These are phyloP conservation scores for Komagataella pastoris DNA, from an alignment of 805 yeast species.

Conservation along the genomic window DNA sequence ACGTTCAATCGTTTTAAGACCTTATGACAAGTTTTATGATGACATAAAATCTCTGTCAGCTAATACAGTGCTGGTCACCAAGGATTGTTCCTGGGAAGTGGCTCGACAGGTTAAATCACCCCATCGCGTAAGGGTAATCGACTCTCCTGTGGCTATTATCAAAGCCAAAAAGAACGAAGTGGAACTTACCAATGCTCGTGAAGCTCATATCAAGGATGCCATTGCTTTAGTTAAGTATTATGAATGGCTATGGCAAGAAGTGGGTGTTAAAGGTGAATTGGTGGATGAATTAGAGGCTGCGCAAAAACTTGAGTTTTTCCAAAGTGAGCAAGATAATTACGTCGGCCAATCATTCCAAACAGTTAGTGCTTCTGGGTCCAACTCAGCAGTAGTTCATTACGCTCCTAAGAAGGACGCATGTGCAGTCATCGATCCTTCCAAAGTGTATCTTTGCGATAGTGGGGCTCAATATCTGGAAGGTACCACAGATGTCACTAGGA, in stretches of 20 bases:
- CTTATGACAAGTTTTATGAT: conserved; percentile 32
- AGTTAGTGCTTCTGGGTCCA: conserved; percentile 64
- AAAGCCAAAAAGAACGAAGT: conserved; percentile 66
- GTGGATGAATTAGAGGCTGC: conserved; percentile 50
- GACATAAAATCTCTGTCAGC: conserved; percentile 24
- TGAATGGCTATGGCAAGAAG: conserved; percentile 68
- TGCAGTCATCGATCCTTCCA: conserved; percentile 47
- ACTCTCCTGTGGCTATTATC: conserved; percentile 32
- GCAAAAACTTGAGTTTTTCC: conserved; percentile 33
- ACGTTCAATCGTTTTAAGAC: conserved; percentile 27
- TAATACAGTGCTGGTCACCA: conserved; percentile 8
- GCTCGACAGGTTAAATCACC: conserved; percentile 22
- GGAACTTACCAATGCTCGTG: conserved; percentile 59
- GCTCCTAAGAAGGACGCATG: conserved; percentile 49
- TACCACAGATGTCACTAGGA: conserved; percentile 92
- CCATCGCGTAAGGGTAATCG: conserved; percentile 23
- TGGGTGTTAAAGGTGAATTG: conserved; percentile 24
- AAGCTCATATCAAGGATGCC: conserved; percentile 79
- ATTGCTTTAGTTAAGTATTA: conserved; percentile 59
- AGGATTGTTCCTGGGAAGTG: conserved; percentile 4
- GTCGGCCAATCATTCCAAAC: conserved; percentile 66
- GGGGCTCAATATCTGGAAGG: conserved; percentile 93
- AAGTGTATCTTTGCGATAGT: conserved; percentile 70
- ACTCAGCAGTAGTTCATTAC: conserved; percentile 67
- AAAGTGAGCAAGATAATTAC: conserved; percentile 30